Evolutionary conservation across 805 yeast genomes (phyloP).

Genomic region (Sugiyamaella chiloensis): DNA sequence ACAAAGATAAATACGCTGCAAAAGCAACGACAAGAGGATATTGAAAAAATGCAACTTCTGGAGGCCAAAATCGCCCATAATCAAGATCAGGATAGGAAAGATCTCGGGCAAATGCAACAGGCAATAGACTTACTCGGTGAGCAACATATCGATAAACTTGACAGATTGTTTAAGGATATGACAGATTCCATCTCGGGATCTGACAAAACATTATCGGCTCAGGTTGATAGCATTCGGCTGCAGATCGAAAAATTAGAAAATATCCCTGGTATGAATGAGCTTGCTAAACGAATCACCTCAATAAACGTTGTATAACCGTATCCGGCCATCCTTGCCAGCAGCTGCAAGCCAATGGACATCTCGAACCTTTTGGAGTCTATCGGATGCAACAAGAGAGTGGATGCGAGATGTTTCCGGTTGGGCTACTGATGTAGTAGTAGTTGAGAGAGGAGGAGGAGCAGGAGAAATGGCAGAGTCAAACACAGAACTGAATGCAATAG

Average conservation of each 20-base stretch:
- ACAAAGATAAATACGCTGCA: slow-evolving; percentile 12
- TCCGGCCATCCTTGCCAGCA: slow-evolving; percentile 56
- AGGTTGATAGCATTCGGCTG: slow-evolving; percentile 15
- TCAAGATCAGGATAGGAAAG: slow-evolving; percentile 3
- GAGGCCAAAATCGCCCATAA: slow-evolving; percentile 6
- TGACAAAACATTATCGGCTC: slow-evolving; percentile 15
- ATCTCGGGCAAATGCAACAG: slow-evolving; percentile 18
- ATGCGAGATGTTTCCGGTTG: background rate
- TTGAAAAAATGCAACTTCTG: slow-evolving; percentile 17
- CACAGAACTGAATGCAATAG: slow-evolving; percentile 18
- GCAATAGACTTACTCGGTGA: slow-evolving; percentile 15
- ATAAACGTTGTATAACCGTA: slow-evolving; percentile 39
- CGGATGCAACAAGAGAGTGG: background rate
- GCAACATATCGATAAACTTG: slow-evolving; percentile 21
- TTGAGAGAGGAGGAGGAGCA: background rate
- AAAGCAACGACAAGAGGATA: slow-evolving; percentile 16
- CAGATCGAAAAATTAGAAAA: slow-evolving; percentile 19
- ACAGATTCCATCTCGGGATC: slow-evolving; percentile 14
- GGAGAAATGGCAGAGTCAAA: background rate
- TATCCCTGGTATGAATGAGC: slow-evolving; percentile 1
- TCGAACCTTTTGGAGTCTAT: slow-evolving; percentile 3
- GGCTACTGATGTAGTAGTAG: background rate
- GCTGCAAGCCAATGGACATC: slow-evolving; percentile 39
- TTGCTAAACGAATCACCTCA: background rate
- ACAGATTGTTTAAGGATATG: slow-evolving; percentile 19